Evolutionary conservation across 1,284 basidiomycete genomes (phyloP).

Genomic region (Microbotryomycetes sp.): DNA sequence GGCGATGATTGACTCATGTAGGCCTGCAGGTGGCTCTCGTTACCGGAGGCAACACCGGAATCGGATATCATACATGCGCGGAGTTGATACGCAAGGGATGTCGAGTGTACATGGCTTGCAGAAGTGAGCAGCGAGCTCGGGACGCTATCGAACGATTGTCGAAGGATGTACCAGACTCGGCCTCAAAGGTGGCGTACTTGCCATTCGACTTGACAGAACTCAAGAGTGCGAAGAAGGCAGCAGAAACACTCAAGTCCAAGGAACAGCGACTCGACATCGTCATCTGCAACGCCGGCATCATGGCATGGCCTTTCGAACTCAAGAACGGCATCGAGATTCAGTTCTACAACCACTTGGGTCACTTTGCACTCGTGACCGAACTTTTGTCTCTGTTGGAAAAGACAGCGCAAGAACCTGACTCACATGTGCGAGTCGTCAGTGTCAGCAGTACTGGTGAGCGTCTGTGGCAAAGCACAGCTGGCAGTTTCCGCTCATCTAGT

Average conservation of each 20-base stretch:
- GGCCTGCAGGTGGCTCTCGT: conserved; percentile 19
- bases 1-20: too few relatives aligned
- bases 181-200: conserved; percentile 36
- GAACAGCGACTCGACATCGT: conserved; percentile 41
- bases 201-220: conserved; percentile 41
- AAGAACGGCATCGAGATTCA: conserved; percentile 28
- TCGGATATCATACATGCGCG: conserved; percentile 44
- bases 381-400: conserved; percentile 23
- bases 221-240: conserved; percentile 35
- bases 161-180: conserved; percentile 9
- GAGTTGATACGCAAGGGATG: conserved; percentile 38
- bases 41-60: conserved; percentile 42
- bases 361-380: conserved; percentile 23
- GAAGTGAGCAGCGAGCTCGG: conserved; percentile 36
- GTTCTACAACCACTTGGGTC: conserved; percentile 32
- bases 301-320: conserved; percentile 29
- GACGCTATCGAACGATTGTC: conserved; percentile 33
- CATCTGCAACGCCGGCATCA: conserved; percentile 39
- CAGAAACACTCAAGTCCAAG: conserved; percentile 33
- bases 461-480: neutral
- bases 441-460: conserved; percentile 20
- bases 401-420: conserved; percentile 11
- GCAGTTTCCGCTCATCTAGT: neutral
- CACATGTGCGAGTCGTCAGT: conserved; percentile 26
- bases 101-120: conserved; percentile 42